These are phyloP conservation scores for Talaromyces ruber DNA, from an alignment of 495 filamentous ascomycete species.

Conservation along the genomic window DNA sequence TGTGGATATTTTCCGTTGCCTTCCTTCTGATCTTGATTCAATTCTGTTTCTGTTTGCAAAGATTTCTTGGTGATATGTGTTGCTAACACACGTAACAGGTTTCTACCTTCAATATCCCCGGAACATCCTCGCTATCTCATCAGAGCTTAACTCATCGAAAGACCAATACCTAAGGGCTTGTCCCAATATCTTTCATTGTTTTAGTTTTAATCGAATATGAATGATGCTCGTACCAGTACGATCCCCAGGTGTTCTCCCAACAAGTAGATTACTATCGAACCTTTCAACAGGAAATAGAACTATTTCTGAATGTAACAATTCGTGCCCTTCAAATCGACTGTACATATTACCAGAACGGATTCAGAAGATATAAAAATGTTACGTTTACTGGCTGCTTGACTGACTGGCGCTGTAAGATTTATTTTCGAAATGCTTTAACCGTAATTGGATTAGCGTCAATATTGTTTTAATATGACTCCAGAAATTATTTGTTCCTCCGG, in stretches of 20 bases:
- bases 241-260: background rate
- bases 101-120: background rate
- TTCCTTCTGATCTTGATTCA: conserved; percentile 73
- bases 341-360: no score
- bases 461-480: background rate
- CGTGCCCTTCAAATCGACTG: background rate
- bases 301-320: background rate
- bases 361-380: no score
- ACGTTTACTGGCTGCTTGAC: no score
- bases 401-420: background rate
- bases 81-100: background rate
- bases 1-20: conserved; percentile 99
- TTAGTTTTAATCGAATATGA: background rate
- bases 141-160: background rate
- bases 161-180: background rate
- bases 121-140: background rate
- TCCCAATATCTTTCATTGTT: background rate
- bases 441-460: background rate
- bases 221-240: background rate
- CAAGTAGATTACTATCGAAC: background rate
- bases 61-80: background rate
- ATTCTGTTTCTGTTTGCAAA: background rate
- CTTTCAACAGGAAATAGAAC: background rate
- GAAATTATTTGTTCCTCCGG: background rate
- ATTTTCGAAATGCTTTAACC: background rate